These are phyloP conservation scores for Plasmodiophora brassicae DNA, from an alignment of 208 protist species.

Conservation along the genomic window DNA sequence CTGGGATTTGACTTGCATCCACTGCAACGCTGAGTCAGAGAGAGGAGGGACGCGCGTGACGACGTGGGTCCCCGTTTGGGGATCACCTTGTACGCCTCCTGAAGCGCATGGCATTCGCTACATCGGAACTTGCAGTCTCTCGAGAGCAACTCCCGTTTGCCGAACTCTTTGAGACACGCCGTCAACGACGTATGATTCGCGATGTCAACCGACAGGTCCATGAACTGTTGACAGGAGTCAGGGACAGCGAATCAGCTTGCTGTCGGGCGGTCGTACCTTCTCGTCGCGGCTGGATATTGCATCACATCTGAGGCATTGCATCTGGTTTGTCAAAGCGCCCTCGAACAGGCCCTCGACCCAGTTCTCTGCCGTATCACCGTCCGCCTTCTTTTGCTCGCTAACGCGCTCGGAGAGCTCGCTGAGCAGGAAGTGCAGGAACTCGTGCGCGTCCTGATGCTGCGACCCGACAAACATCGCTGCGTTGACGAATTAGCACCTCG, in stretches of 20 bases:
- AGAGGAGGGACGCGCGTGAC: background rate
- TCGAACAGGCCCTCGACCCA: background rate
- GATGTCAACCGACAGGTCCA: conserved; percentile 30
- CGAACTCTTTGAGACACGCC: background rate
- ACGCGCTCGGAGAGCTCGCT: background rate
- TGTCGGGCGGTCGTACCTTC: background rate
- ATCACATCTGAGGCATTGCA: conserved; percentile 20
- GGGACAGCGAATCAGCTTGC: background rate
- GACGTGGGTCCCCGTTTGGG: too few species aligned
- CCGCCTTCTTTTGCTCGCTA: background rate
- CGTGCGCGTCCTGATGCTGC: conserved; percentile 17
- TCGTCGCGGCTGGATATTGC: background rate
- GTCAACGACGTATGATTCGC: background rate
- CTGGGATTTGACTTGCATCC: conserved; percentile 1
- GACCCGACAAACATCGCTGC: background rate
- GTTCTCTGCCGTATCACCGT: background rate
- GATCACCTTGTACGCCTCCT: conserved; percentile 21
- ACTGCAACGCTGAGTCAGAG: background rate
- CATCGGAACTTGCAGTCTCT: conserved; percentile 8
- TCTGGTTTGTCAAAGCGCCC: conserved; percentile 1
- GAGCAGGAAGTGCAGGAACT: conserved; percentile 19
- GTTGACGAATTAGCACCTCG: background rate
- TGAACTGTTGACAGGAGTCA: background rate
- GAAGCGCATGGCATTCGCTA: background rate
- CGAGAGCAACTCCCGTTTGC: background rate